A percentile compares a stretch with the other conserved stretches of the same genome.
These are phyloP conservation scores for Pythium rhizo-oryzae DNA, from an alignment of 352 stramenopile species.

Conservation along the genomic window DNA sequence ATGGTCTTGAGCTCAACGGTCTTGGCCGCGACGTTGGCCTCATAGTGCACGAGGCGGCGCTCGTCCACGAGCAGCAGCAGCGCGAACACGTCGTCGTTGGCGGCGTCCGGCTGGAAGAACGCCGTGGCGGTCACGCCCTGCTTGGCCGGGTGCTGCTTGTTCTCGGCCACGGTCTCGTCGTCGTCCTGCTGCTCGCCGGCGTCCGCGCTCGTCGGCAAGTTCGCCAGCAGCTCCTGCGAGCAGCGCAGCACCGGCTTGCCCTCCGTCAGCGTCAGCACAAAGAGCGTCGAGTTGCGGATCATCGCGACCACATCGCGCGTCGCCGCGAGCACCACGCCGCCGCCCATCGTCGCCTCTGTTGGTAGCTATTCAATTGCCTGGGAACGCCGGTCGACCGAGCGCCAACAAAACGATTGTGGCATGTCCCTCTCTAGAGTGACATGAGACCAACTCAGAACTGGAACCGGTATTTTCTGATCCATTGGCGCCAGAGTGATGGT, in stretches of 20 bases:
- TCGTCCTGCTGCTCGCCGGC: conserved; percentile 8
- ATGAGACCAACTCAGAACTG: conserved; percentile 4
- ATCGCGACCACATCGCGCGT: conserved; percentile 44
- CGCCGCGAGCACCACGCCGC: conserved; percentile 51
- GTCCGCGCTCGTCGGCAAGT: conserved; percentile 9
- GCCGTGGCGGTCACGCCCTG: conserved; percentile 27
- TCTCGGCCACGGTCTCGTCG: conserved; percentile 13
- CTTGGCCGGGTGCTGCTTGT: conserved; percentile 30
- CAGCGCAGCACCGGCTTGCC: conserved; percentile 17
- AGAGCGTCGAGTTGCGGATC: conserved; percentile 62
- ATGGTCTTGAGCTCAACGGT: conserved; percentile 44
- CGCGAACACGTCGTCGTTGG: conserved; percentile 38
- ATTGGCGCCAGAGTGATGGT: conserved; percentile 24
- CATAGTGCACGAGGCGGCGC: conserved; percentile 76
- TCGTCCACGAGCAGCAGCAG: conserved; percentile 71
- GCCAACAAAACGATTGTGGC: conserved; percentile 29
- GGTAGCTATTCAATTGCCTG: conserved; percentile 16
- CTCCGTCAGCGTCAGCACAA: conserved; percentile 41
- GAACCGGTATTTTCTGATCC: conserved; percentile 25
- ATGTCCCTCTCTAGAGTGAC: background rate
- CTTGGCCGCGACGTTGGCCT: conserved; percentile 46
- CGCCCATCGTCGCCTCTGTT: conserved; percentile 32
- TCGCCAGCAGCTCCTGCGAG: conserved; percentile 26
- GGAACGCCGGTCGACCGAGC: background rate
- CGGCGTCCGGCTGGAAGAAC: conserved; percentile 28